These are phyloP conservation scores for Fragosphaeria purpurea DNA, from an alignment of 2,329 filamentous ascomycete species.

Conservation along the genomic window DNA sequence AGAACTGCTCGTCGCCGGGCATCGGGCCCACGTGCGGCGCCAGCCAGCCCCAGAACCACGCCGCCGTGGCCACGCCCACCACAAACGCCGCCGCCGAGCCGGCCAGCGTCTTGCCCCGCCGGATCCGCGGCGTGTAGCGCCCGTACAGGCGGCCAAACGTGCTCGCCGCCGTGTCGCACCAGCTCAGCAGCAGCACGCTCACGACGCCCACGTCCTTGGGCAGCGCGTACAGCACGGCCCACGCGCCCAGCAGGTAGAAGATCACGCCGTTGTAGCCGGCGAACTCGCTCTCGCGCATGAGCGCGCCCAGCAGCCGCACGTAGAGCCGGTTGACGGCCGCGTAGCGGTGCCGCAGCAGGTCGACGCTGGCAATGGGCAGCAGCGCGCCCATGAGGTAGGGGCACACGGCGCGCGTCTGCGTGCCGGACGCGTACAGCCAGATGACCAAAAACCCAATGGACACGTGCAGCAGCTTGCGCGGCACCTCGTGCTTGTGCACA, in stretches of 20 bases:
- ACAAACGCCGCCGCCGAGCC: slow-evolving; percentile 77
- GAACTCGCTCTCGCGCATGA: slow-evolving; percentile 97
- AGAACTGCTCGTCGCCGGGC: slow-evolving; percentile 62
- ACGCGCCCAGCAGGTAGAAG: slow-evolving; percentile 87
- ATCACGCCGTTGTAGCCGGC: slow-evolving; percentile 93
- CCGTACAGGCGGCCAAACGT: slow-evolving; percentile 89
- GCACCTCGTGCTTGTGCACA: slow-evolving; percentile 94
- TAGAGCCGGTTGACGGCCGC: slow-evolving; percentile 78
- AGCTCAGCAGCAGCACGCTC: slow-evolving; percentile 80
- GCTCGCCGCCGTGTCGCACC: slow-evolving; percentile 95
- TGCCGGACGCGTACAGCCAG: slow-evolving; percentile 71
- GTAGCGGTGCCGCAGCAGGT: slow-evolving; percentile 75
- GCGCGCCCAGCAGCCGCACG: slow-evolving; percentile 70
- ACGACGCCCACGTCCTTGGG: slow-evolving; percentile 91
- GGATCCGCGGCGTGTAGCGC: slow-evolving; percentile 74
- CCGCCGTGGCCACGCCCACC: slow-evolving; percentile 73
- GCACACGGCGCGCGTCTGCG: slow-evolving; percentile 67
- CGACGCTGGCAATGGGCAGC: slow-evolving; percentile 72
- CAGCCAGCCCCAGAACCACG: slow-evolving; percentile 79
- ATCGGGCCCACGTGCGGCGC: slow-evolving; percentile 59
- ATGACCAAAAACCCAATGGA: slow-evolving; percentile 93
- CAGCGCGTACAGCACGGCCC: slow-evolving; percentile 74
- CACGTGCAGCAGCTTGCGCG: slow-evolving; percentile 84
- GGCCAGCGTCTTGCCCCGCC: slow-evolving; percentile 82
- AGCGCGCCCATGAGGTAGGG: slow-evolving; percentile 74